Conservation (phyloP, 73 alveolate species). For the Paramecium bursaria region DNA sequence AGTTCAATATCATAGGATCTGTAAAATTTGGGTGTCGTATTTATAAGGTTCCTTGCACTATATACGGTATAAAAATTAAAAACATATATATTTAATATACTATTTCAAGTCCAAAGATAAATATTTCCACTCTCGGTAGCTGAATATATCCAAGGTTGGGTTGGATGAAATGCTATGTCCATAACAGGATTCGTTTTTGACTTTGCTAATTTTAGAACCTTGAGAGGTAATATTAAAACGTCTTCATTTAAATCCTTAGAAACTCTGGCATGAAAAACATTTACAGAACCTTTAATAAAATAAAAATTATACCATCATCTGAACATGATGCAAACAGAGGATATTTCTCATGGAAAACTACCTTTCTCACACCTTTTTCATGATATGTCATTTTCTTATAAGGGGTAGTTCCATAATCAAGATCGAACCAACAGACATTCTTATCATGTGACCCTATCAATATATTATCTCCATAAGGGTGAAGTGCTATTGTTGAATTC, state of each 20-base stretch:
- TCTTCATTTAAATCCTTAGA: constrained; percentile 54
- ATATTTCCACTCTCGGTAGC: constrained; percentile 56
- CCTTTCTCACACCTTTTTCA: constrained; percentile 75
- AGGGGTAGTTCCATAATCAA: constrained; percentile 93
- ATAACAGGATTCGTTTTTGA: constrained; percentile 21
- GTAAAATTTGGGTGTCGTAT: not conserved
- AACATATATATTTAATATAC: not conserved
- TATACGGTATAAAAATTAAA: not conserved
- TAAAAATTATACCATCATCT: constrained; percentile 65
- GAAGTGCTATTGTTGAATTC: constrained; percentile 86
- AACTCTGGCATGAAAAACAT: constrained; percentile 66
- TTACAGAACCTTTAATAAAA: constrained; percentile 50
- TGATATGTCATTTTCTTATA: constrained; percentile 93
- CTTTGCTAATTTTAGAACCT: constrained; percentile 57
- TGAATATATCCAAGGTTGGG: constrained; percentile 69
- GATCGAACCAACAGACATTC: constrained; percentile 96
- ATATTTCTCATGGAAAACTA: constrained; percentile 44
- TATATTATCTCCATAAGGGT: constrained; percentile 95
- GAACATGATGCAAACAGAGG: constrained; percentile 69
- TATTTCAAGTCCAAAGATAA: constrained; percentile 66
- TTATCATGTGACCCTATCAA: constrained; percentile 95
- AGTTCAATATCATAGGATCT: not conserved
- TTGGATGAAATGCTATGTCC: constrained; percentile 69
- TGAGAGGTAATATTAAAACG: constrained; percentile 62
- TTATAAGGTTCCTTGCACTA: not conserved